phyloP scores from a whole-genome alignment of 2,329 filamentous ascomycete genomes.

The Aspergillus sergii region DNA sequence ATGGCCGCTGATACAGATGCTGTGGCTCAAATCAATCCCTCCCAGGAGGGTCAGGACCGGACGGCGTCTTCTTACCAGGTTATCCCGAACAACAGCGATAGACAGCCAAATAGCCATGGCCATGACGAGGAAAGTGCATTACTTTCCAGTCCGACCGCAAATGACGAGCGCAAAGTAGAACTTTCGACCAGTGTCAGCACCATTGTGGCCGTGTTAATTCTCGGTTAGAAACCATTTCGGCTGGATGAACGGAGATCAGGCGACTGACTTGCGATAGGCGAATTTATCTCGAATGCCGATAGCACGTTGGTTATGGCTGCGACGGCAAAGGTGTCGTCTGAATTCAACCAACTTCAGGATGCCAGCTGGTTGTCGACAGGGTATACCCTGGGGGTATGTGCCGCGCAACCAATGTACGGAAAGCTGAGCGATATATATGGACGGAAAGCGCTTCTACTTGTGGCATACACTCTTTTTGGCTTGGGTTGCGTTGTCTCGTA shows the following conservation, averaged over 20 bases:
- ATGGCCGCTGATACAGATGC: conserved; percentile 1
- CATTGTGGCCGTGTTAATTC: conserved; percentile 31
- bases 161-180: conserved; percentile 8
- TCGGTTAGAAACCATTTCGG: conserved; percentile 24
- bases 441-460: conserved; percentile 53
- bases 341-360: conserved; percentile 59
- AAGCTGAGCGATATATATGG: conserved; percentile 63
- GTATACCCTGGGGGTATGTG: conserved; percentile 55
- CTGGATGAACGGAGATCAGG: background rate
- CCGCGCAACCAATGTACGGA: conserved; percentile 58
- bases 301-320: conserved; percentile 67
- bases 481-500: conserved; percentile 46
- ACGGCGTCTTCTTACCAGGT: background rate
- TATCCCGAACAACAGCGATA: background rate
- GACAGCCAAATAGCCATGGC: background rate
- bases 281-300: conserved; percentile 69
- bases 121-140: conserved; percentile 10
- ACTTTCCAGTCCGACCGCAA: background rate
- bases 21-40: conserved; percentile 3
- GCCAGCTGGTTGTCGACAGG: conserved; percentile 62
- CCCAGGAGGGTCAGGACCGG: background rate
- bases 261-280: conserved; percentile 42
- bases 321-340: conserved; percentile 63
- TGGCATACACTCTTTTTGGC: conserved; percentile 55
- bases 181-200: conserved; percentile 23